Evolutionary conservation across 2,329 filamentous ascomycete species (phyloP).

Genomic region (Acephala macrosclerotiorum): DNA sequence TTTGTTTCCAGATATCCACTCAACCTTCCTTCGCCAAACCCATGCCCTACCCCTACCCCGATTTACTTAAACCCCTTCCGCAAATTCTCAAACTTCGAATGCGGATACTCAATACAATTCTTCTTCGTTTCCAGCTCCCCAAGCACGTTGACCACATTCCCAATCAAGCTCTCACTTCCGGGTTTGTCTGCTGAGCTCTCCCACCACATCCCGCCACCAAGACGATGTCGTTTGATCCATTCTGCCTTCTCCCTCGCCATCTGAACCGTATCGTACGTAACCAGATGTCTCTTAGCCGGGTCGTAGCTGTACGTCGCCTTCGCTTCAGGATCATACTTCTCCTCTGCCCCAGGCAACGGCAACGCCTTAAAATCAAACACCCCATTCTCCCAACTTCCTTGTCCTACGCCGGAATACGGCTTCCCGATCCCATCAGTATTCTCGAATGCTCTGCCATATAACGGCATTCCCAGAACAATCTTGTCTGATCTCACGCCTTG

Average conservation of each 20-base stretch:
- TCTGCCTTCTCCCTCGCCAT: constrained; percentile 74
- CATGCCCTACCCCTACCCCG: not conserved
- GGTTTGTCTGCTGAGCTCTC: constrained; percentile 81
- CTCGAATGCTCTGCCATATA: constrained; percentile 88
- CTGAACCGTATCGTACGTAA: constrained; percentile 77
- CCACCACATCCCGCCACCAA: constrained; percentile 94
- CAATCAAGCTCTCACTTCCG: constrained; percentile 72
- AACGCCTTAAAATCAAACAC: constrained; percentile 90
- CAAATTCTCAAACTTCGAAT: constrained; percentile 76
- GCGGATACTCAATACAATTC: constrained; percentile 70
- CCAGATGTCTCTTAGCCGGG: constrained; percentile 65
- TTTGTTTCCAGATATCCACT: not conserved
- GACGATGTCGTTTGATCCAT: constrained; percentile 69
- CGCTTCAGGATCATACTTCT: constrained; percentile 67
- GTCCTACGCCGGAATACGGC: constrained; percentile 74
- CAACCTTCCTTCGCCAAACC: not conserved
- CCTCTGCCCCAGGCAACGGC: constrained; percentile 71
- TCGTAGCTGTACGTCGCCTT: constrained; percentile 84
- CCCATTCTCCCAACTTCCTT: constrained; percentile 84
- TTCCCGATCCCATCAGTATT: constrained; percentile 78
- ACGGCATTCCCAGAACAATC: constrained; percentile 88
- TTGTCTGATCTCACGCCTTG: constrained; percentile 73
- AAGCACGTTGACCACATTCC: constrained; percentile 64
- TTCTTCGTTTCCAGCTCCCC: constrained; percentile 59
- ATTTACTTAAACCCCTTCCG: constrained; percentile 56